A percentile compares a stretch with the other conserved stretches of the same genome.
These are phyloP conservation scores for Acanthamoeba castellanii DNA, from an alignment of 208 protist species.

Conservation along the genomic window DNA sequence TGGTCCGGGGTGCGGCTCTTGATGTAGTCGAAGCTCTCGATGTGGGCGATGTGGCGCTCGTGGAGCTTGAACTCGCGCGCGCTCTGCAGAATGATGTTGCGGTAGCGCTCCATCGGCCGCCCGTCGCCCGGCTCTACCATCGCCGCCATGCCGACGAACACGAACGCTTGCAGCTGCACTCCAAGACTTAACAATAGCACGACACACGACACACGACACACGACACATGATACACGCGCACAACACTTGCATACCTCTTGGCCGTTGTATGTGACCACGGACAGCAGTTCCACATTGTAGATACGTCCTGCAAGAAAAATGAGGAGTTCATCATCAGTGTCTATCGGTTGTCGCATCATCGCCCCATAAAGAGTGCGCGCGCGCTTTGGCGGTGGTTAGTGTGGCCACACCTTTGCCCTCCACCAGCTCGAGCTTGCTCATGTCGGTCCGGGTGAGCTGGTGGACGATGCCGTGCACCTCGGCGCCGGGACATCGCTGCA, in stretches of 20 bases:
- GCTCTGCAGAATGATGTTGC: conserved; percentile 33
- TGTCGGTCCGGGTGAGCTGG: background rate
- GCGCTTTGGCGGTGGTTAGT: no score
- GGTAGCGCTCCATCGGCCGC: background rate
- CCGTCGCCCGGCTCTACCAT: background rate
- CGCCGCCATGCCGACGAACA: conserved; percentile 16
- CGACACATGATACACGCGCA: no score
- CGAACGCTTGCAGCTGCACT: background rate
- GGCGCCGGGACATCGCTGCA: background rate
- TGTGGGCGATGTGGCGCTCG: conserved; percentile 21
- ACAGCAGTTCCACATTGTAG: background rate
- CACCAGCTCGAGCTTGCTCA: background rate
- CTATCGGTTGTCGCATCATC: background rate
- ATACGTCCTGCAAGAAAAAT: background rate
- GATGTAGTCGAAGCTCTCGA: conserved; percentile 38
- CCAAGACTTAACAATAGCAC: no score
- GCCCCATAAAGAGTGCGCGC: no score
- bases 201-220: background rate
- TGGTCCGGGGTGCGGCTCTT: background rate
- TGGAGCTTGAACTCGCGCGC: background rate
- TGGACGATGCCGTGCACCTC: conserved; percentile 26
- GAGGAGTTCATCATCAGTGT: background rate
- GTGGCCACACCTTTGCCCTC: background rate
- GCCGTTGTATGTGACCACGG: background rate
- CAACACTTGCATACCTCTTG: background rate